Conservation (phyloP, 495 filamentous ascomycete species). For the Penicillium taxi region DNA sequence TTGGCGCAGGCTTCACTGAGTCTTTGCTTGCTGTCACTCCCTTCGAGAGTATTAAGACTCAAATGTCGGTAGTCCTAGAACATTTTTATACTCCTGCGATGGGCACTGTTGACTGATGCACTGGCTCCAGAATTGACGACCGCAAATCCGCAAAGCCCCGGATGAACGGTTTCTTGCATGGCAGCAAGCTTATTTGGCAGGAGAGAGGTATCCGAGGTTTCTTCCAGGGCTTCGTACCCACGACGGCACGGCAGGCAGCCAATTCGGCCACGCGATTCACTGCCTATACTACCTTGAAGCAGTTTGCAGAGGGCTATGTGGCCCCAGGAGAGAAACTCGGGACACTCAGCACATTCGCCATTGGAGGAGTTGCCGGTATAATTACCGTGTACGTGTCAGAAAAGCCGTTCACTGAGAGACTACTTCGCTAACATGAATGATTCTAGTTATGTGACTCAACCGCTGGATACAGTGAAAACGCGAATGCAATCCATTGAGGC, state of each 20-base stretch:
- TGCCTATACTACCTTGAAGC: constrained; percentile 81
- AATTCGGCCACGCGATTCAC: constrained; percentile 88
- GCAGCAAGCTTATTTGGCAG: constrained; percentile 72
- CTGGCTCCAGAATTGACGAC: constrained; percentile 69
- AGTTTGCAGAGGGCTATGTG: constrained; percentile 85
- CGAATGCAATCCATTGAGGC: constrained; percentile 97
- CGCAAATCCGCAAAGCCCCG: constrained; percentile 79
- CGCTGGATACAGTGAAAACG: constrained; percentile 92
- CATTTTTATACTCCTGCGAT: no score
- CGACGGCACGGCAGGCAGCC: constrained; percentile 87
- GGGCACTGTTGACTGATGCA: neutral
- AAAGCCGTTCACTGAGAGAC: neutral
- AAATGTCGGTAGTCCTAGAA: constrained; percentile 56
- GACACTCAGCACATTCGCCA: constrained; percentile 77
- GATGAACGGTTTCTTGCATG: constrained; percentile 88
- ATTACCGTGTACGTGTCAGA: constrained; percentile 74
- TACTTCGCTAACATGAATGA: no score
- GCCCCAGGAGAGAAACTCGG: constrained; percentile 93
- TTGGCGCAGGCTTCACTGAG: constrained; percentile 91
- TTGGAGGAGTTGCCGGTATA: constrained; percentile 81
- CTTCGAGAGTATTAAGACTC: constrained; percentile 97
- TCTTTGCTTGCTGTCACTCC: constrained; percentile 90
- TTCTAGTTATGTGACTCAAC: constrained; percentile 62
- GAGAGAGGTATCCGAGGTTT: constrained; percentile 87
- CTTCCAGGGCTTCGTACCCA: constrained; percentile 94